Conservation (phyloP, 208 protist species). For the Trypanosoma conorhini region DNA sequence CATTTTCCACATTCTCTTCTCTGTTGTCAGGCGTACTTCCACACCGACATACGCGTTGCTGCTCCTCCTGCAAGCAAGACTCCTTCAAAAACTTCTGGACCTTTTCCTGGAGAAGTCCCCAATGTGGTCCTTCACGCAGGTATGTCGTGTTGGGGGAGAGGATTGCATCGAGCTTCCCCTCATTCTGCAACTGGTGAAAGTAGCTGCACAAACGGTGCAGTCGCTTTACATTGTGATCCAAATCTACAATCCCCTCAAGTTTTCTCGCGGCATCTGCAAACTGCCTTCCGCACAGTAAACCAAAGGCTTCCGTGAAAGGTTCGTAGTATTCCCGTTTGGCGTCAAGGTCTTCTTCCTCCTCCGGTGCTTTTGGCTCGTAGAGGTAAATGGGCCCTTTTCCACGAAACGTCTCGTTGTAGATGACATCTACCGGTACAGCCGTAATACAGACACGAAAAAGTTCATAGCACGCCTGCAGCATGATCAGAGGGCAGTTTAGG, state of each 20-base stretch:
- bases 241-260: slow-evolving; percentile 11
- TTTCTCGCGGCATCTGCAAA: slow-evolving; percentile 16
- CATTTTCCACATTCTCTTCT: not conserved
- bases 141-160: slow-evolving; percentile 3
- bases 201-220: slow-evolving; percentile 19
- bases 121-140: slow-evolving; percentile 13
- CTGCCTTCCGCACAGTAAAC: slow-evolving; percentile 26
- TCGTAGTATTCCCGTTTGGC: slow-evolving; percentile 10
- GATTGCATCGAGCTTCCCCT: slow-evolving; percentile 7
- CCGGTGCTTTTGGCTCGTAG: slow-evolving; percentile 16
- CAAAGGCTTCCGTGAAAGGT: slow-evolving; percentile 18
- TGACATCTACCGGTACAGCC: slow-evolving; percentile 30
- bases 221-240: slow-evolving; percentile 20
- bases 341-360: slow-evolving; percentile 6
- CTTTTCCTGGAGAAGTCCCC: slow-evolving; percentile 11
- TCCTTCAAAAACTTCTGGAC: slow-evolving; percentile 12
- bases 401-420: slow-evolving; percentile 9
- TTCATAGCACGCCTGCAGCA: slow-evolving; percentile 30
- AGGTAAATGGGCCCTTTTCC: slow-evolving; percentile 17
- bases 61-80: not conserved
- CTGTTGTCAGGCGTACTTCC: not conserved
- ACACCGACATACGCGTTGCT: not conserved
- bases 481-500: slow-evolving; percentile 32
- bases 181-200: slow-evolving; percentile 13
- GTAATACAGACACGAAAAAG: slow-evolving; percentile 25